phyloP scores from a whole-genome alignment of 1,139 yeast species.

The Eremothecium cymbalariae region DNA sequence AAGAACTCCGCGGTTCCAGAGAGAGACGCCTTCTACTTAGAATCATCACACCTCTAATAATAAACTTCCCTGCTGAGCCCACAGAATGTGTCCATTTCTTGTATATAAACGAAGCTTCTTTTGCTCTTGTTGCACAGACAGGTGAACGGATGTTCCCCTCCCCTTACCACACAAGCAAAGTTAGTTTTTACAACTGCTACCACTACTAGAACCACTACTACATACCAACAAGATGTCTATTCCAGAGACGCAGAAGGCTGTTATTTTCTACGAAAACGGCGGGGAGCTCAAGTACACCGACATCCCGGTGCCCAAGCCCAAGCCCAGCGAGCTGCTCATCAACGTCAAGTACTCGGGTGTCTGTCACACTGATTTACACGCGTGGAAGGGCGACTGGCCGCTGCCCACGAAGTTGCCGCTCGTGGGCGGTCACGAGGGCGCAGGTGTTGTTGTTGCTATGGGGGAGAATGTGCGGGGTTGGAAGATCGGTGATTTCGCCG shows the following conservation, averaged over 20 bases:
- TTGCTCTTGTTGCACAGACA: no score
- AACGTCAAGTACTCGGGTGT: slow-evolving; percentile 71
- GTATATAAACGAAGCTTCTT: no score
- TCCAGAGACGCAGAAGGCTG: slow-evolving; percentile 65
- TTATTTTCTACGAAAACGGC: slow-evolving; percentile 58
- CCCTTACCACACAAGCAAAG: no score
- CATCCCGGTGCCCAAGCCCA: slow-evolving; percentile 61
- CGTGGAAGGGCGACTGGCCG: slow-evolving; percentile 80
- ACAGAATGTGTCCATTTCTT: no score
- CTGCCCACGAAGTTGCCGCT: slow-evolving; percentile 56
- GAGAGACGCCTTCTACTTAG: no score
- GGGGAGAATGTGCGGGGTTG: slow-evolving; percentile 63
- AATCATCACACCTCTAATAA: no score
- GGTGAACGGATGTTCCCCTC: no score
- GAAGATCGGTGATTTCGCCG: slow-evolving; percentile 70
- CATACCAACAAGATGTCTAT: no score
- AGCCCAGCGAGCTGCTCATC: slow-evolving; percentile 57
- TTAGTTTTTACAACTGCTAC: no score
- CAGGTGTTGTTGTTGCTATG: slow-evolving; percentile 69
- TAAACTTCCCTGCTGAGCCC: no score
- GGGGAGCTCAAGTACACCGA: slow-evolving; percentile 59
- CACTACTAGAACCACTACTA: no score
- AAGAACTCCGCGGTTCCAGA: no score
- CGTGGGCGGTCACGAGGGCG: slow-evolving; percentile 85
- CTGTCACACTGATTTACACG: slow-evolving; percentile 73